Base-by-base conservation (phyloP, 176 grass and related monocot genomes). In the Carex myosuroides region DNA sequence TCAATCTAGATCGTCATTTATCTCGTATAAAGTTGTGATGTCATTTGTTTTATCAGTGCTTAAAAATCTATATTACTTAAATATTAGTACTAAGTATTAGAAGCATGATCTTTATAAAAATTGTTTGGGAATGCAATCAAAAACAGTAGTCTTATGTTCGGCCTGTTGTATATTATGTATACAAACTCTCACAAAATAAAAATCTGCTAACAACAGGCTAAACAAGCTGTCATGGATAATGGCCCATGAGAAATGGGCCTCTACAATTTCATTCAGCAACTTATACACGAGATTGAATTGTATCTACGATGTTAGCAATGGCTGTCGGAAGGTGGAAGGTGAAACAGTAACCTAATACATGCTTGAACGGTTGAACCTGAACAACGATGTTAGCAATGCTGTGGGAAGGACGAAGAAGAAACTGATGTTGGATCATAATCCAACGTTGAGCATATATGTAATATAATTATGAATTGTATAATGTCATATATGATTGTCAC, bases 391-490 rank as follows among this genome's bases (percentile, higher is more conserved):
- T 39, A 18, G 68, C 26, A 72, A 72, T 39, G 55, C 33, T 12
- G 6, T 42, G 39, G 39, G 39, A 42, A 42, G 79, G 21, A 33
- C 81, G 29, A 84, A 54, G 60, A 84, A 78, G 54, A 84, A 78
- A 55, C 3, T 26, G 29, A 83, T 17, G 70, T 58, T 29, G 29
- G 29, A 29, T 29, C 29, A 29, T 29, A 29, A 29, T 29, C 29
- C 2, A 29, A 29, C 29, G 29, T 29, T 29, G 26, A 29, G 29
- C 29, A 29, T 29, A 29, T 29, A 29, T 29, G 29, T 29, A 29
- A 29, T 29, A 29, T 29, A 29, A 29, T 29, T 29, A 29, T 29
- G 29, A 29, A 29, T 29, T 29, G 29, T 29, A 29, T 29, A 29
- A 29, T 29, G 29, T 29, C 1, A 29, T 29, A 29, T 29, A 29